Evolutionary conservation across 768 basidiomycete genomes (phyloP).

Genomic region (Mycena capillaripes): DNA sequence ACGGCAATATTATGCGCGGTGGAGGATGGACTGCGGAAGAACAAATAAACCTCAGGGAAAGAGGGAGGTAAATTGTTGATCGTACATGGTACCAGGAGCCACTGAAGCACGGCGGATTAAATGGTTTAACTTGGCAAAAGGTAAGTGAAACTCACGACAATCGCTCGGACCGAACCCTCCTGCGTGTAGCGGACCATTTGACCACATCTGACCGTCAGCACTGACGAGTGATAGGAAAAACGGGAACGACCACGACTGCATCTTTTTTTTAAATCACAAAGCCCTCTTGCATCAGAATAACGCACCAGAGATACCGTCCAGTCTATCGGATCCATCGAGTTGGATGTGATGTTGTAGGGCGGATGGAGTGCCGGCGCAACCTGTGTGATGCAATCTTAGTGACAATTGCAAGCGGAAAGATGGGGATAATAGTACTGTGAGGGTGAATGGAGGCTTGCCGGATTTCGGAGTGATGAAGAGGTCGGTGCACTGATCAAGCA

Average conservation of each 20-base stretch:
- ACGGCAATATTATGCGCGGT: conserved; percentile 35
- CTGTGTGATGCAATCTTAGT: conserved; percentile 39
- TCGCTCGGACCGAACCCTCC: conserved; percentile 54
- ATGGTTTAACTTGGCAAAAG: not conserved
- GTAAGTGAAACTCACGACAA: conserved; percentile 43
- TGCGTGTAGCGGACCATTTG: conserved; percentile 64
- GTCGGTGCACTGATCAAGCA: conserved; percentile 58
- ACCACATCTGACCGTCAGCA: conserved; percentile 61
- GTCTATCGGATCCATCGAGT: conserved; percentile 49
- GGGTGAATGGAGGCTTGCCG: conserved; percentile 62
- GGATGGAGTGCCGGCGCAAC: conserved; percentile 66
- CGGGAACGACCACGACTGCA: conserved; percentile 59
- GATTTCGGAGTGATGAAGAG: conserved; percentile 57
- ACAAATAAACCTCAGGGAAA: not conserved
- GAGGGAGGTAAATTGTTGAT: not conserved
- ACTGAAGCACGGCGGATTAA: conserved; percentile 34
- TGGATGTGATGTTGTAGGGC: conserved; percentile 64
- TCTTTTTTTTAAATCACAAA: not conserved
- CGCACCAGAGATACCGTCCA: conserved; percentile 59
- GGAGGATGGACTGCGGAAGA: conserved; percentile 16
- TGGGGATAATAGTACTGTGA: conserved; percentile 52
- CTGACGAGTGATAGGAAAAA: conserved; percentile 66
- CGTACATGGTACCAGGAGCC: conserved; percentile 51
- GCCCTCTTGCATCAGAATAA: not conserved
- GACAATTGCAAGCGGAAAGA: too few species aligned